phyloP scores from a whole-genome alignment of 2,329 filamentous ascomycete species.

The Coleophoma cylindrospora region DNA sequence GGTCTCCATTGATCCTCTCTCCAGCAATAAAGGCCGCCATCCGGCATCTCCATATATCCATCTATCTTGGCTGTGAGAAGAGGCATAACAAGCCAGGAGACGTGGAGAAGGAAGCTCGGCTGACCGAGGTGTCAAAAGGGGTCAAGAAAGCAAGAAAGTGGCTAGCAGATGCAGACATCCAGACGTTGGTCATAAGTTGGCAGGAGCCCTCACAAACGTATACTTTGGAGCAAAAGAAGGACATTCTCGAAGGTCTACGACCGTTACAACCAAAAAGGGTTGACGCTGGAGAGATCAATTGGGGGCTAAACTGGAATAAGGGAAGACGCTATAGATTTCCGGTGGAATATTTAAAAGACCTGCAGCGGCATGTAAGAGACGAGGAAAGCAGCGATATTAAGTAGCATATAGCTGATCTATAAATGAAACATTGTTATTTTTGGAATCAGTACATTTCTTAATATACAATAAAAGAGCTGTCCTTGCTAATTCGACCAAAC shows the following conservation, averaged over 20 bases:
- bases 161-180: conserved; percentile 18
- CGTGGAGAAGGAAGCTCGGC: conserved; percentile 21
- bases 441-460: too few species aligned
- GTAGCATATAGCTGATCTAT: too few species aligned
- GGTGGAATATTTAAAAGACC: conserved; percentile 16
- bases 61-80: conserved; percentile 22
- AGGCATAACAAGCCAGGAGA: conserved; percentile 27
- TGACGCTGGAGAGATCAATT: conserved; percentile 19
- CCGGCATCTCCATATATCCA: conserved; percentile 16
- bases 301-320: conserved; percentile 22
- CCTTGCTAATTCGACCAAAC: conserved; percentile 14
- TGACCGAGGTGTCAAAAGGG: conserved; percentile 17
- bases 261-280: conserved; percentile 13
- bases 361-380: conserved; percentile 7
- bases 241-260: conserved; percentile 19
- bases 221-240: conserved; percentile 20
- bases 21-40: conserved; percentile 16
- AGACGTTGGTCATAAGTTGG: conserved; percentile 18
- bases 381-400: too few species aligned
- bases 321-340: conserved; percentile 19
- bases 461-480: neutral
- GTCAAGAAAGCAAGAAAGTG: conserved; percentile 20
- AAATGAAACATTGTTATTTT: too few species aligned
- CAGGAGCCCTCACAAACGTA: conserved; percentile 23
- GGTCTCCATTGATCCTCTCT: conserved; percentile 16